Evolutionary conservation across 2,329 filamentous ascomycete genomes (phyloP).

Genomic region (Diaporthe caulivora): DNA sequence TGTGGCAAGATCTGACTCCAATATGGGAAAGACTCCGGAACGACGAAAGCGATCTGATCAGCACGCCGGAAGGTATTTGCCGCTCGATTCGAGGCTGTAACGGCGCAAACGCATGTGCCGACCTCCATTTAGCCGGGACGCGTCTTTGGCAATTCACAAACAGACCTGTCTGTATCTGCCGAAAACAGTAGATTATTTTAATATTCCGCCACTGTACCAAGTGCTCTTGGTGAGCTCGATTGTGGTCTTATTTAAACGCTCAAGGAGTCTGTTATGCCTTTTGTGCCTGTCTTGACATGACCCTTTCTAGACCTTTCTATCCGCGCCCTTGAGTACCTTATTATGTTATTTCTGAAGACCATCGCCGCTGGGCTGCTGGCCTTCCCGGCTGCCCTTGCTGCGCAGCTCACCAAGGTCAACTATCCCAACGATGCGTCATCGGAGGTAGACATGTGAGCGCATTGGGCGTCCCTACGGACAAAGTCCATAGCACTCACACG

Average conservation of each 20-base stretch:
- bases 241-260: background rate
- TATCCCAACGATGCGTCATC: slow-evolving; percentile 53
- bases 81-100: background rate
- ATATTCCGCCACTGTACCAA: background rate
- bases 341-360: slow-evolving; percentile 43
- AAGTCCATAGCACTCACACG: background rate
- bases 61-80: background rate
- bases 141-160: background rate
- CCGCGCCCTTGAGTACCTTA: background rate
- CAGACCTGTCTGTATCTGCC: background rate
- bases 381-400: slow-evolving; percentile 42
- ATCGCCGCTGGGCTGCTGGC: slow-evolving; percentile 44
- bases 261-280: background rate
- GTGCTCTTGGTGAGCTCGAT: background rate
- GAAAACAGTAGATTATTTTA: background rate
- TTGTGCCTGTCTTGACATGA: background rate
- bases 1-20: background rate
- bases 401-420: slow-evolving; percentile 50
- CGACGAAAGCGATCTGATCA: slow-evolving; percentile 12
- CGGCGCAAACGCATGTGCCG: background rate
- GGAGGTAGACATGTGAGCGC: slow-evolving; percentile 51
- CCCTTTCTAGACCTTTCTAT: background rate
- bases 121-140: slow-evolving; percentile 15
- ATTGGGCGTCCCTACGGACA: background rate
- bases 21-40: slow-evolving; percentile 4